phyloP scores from a whole-genome alignment of 2,329 filamentous ascomycete genomes.

The Neofusicoccum cordaticola region DNA sequence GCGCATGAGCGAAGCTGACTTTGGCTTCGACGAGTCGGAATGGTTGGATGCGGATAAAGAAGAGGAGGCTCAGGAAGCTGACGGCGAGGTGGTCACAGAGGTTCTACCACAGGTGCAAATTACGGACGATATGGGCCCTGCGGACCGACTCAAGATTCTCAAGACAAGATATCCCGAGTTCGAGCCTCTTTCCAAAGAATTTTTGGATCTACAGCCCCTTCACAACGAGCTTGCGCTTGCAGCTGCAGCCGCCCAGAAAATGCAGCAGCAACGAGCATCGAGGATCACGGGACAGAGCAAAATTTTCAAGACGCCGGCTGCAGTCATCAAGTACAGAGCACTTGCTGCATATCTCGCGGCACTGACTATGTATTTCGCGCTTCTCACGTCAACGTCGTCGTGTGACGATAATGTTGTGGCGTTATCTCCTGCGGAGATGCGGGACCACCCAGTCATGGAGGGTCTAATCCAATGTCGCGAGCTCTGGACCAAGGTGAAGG shows the following conservation, averaged over 20 bases:
- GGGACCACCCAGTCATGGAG: slow-evolving; percentile 89
- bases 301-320: slow-evolving; percentile 31
- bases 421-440: slow-evolving; percentile 72
- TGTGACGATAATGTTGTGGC: slow-evolving; percentile 53
- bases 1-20: slow-evolving; percentile 87
- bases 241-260: slow-evolving; percentile 55
- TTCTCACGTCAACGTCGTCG: slow-evolving; percentile 77
- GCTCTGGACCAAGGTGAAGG: slow-evolving; percentile 73
- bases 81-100: slow-evolving; percentile 69
- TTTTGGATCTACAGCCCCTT: slow-evolving; percentile 64
- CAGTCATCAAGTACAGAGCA: slow-evolving; percentile 69
- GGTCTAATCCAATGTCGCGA: slow-evolving; percentile 75
- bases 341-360: slow-evolving; percentile 82
- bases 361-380: slow-evolving; percentile 89
- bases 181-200: slow-evolving; percentile 78
- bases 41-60: slow-evolving; percentile 64
- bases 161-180: slow-evolving; percentile 88
- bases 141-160: slow-evolving; percentile 73
- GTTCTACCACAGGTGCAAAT: slow-evolving; percentile 82
- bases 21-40: slow-evolving; percentile 85
- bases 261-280: slow-evolving; percentile 23
- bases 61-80: slow-evolving; percentile 43
- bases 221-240: slow-evolving; percentile 60
- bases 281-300: slow-evolving; percentile 23
- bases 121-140: slow-evolving; percentile 70